Evolutionary conservation across 108 stramenopile species (phyloP).

Genomic region (Cyclotella atomus): DNA sequence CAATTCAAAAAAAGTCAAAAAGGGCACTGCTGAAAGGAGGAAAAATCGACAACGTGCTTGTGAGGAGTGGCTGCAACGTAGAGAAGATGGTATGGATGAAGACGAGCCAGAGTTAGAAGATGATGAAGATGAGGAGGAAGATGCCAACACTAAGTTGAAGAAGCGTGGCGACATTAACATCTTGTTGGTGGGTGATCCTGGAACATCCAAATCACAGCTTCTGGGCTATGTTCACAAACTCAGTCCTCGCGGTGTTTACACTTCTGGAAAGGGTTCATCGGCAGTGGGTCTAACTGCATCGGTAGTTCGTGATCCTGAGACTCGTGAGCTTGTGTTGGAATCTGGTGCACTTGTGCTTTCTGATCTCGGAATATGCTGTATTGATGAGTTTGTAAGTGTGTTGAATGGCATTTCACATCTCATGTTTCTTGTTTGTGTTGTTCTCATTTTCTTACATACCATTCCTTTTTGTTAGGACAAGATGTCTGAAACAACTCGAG

Average conservation of each 20-base stretch:
- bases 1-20: conserved; percentile 65
- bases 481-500: conserved; percentile 97
- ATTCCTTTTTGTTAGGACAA: conserved; percentile 91
- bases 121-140: conserved; percentile 54
- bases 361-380: conserved; percentile 98
- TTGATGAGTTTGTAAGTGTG: conserved; percentile 86
- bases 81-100: conserved; percentile 31
- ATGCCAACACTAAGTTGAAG: conserved; percentile 52
- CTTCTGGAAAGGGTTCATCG: conserved; percentile 95
- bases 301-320: conserved; percentile 98
- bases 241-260: conserved; percentile 97
- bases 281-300: conserved; percentile 99
- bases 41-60: conserved; percentile 44
- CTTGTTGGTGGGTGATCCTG: conserved; percentile 98
- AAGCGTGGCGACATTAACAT: conserved; percentile 99
- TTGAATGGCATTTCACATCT: not conserved
- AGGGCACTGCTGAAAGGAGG: conserved; percentile 38
- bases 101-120: conserved; percentile 46
- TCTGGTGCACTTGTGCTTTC: conserved; percentile 96
- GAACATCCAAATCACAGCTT: conserved; percentile 96
- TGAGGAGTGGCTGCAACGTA: conserved; percentile 30
- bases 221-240: conserved; percentile 97
- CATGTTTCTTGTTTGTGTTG: not conserved
- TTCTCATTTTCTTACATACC: conserved; percentile 63
- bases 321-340: conserved; percentile 96